These are phyloP conservation scores for Ceratobasidium sp. DNA, from an alignment of 1,284 basidiomycete genomes.

Conservation along the genomic window DNA sequence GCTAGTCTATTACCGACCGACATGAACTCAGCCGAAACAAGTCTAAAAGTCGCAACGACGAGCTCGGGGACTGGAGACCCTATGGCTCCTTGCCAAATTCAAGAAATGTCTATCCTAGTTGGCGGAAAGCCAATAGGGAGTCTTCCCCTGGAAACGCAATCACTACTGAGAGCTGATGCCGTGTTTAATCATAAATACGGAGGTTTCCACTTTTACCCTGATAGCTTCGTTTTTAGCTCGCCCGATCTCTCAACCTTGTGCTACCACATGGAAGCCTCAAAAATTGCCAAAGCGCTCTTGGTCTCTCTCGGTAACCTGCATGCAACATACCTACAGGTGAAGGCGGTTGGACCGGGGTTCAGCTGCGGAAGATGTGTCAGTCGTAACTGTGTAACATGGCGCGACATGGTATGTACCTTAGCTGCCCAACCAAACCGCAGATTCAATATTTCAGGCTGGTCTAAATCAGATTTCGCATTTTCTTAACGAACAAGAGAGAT, in stretches of 20 bases:
- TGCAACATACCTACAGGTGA: constrained; percentile 1
- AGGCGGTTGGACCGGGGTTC: constrained; percentile 17
- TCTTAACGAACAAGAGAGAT: not conserved
- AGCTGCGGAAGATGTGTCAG: constrained; percentile 7
- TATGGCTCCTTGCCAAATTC: not conserved
- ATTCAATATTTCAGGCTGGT: no score
- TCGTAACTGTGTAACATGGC: not conserved
- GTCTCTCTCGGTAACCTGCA: not conserved
- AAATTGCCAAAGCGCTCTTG: constrained; percentile 6
- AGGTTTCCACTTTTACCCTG: not conserved
- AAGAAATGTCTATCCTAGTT: no score
- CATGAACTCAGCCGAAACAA: not conserved
- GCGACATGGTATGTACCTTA: not conserved
- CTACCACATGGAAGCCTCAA: not conserved
- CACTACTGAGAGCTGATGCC: constrained; percentile 14
- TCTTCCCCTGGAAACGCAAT: not conserved
- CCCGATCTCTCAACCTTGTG: not conserved
- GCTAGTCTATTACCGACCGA: not conserved
- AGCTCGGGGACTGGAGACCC: no score
- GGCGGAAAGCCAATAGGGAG: not conserved
- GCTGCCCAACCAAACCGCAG: not conserved
- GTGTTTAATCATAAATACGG: not conserved
- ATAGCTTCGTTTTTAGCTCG: not conserved
- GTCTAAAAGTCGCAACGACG: not conserved
- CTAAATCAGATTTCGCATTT: not conserved